These are phyloP conservation scores for Globisporangium ultimum DNA, from an alignment of 352 stramenopile species.

Conservation along the genomic window DNA sequence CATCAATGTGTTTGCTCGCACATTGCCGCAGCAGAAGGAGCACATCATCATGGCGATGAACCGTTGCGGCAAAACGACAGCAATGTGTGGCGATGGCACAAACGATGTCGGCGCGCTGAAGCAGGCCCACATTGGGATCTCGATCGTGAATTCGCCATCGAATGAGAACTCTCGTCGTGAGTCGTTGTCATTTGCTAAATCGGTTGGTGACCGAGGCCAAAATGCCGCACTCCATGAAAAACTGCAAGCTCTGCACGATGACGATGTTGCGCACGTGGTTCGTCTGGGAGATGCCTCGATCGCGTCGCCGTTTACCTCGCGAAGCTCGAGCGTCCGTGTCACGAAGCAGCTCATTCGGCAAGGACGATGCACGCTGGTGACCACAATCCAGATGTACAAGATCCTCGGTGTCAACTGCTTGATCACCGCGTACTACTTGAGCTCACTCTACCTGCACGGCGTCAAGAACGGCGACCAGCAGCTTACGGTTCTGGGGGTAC, in stretches of 20 bases:
- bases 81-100: slow-evolving; percentile 96
- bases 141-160: slow-evolving; percentile 77
- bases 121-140: slow-evolving; percentile 92
- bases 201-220: not conserved
- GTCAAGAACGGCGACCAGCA: slow-evolving; percentile 95
- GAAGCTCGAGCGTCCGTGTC: slow-evolving; percentile 73
- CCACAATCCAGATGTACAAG: slow-evolving; percentile 94
- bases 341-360: slow-evolving; percentile 92
- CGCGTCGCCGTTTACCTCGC: slow-evolving; percentile 95
- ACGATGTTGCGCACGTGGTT: slow-evolving; percentile 62
- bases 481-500: slow-evolving; percentile 51
- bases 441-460: slow-evolving; percentile 90
- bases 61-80: slow-evolving; percentile 70
- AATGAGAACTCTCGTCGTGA: slow-evolving; percentile 7
- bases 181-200: not conserved
- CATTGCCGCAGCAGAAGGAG: slow-evolving; percentile 93
- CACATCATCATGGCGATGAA: slow-evolving; percentile 89
- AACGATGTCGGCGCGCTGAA: slow-evolving; percentile 94
- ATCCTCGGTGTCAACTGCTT: slow-evolving; percentile 94
- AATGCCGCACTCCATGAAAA: slow-evolving; percentile 13
- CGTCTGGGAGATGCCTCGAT: slow-evolving; percentile 96
- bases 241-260: slow-evolving; percentile 20
- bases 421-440: slow-evolving; percentile 92
- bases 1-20: slow-evolving; percentile 87
- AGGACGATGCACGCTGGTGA: slow-evolving; percentile 95